phyloP scores from a whole-genome alignment of 108 stramenopile genomes.

The Skeletonema costatum region DNA sequence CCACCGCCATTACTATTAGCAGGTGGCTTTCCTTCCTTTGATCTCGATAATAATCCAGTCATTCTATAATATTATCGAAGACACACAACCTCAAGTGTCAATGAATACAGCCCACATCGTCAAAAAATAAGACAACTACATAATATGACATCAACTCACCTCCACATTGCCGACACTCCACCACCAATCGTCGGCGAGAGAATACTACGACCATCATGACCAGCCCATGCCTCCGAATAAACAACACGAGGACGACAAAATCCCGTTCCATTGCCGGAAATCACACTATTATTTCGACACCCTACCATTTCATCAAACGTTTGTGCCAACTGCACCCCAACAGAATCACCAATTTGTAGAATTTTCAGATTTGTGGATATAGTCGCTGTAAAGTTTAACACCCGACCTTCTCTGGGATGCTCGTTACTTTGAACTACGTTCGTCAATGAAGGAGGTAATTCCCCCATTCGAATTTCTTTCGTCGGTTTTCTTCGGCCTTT shows the following conservation, averaged over 20 bases:
- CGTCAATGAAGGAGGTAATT: not conserved
- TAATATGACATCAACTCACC: not conserved
- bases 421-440: not conserved
- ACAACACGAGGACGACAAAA: slow-evolving; percentile 11
- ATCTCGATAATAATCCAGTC: slow-evolving; percentile 26
- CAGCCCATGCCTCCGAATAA: slow-evolving; percentile 20
- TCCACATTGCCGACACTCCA: slow-evolving; percentile 37
- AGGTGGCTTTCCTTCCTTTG: slow-evolving; percentile 14
- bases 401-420: slow-evolving; percentile 10
- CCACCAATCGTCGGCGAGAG: slow-evolving; percentile 30
- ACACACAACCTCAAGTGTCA: not conserved
- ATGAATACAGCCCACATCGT: not conserved
- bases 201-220: slow-evolving; percentile 25
- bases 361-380: slow-evolving; percentile 37
- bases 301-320: slow-evolving; percentile 37
- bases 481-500: not conserved
- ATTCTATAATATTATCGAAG: not conserved
- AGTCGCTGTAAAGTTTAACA: slow-evolving; percentile 37
- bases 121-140: too few relatives aligned
- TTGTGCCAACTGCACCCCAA: slow-evolving; percentile 37
- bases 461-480: slow-evolving; percentile 4
- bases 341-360: slow-evolving; percentile 44
- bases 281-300: not conserved
- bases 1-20: slow-evolving; percentile 38
- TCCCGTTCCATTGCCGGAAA: not conserved